phyloP scores from a whole-genome alignment of 108 stramenopile genomes.

The Fistulifera solaris region DNA sequence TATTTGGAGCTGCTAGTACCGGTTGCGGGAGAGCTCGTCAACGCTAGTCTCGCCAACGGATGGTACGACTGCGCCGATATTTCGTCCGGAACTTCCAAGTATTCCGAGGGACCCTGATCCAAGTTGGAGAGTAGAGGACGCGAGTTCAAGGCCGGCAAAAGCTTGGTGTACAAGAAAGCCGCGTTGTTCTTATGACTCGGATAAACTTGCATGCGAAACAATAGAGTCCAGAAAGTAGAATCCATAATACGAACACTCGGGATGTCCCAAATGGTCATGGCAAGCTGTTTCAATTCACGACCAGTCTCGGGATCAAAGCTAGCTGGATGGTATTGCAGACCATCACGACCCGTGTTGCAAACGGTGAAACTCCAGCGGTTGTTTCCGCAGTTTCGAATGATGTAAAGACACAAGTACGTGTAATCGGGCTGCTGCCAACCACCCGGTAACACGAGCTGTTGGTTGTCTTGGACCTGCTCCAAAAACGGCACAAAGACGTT shows the following conservation, averaged over 20 bases:
- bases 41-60: constrained; percentile 64
- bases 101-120: constrained; percentile 71
- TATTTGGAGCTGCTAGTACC: constrained; percentile 58
- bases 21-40: constrained; percentile 58
- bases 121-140: constrained; percentile 73
- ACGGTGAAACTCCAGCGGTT: constrained; percentile 78
- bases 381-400: constrained; percentile 62
- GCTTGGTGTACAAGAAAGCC: constrained; percentile 74
- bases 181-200: constrained; percentile 75
- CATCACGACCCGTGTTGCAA: constrained; percentile 76
- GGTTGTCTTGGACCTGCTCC: constrained; percentile 61
- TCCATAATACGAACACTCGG: constrained; percentile 62
- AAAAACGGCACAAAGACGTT: constrained; percentile 78
- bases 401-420: constrained; percentile 73
- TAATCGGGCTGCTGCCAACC: constrained; percentile 85
- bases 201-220: constrained; percentile 89
- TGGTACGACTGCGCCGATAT: constrained; percentile 60
- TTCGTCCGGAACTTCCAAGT: constrained; percentile 48
- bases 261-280: constrained; percentile 81
- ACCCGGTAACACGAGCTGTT: constrained; percentile 79
- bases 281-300: constrained; percentile 71
- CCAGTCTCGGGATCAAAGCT: constrained; percentile 77
- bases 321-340: constrained; percentile 78
- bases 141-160: constrained; percentile 73
- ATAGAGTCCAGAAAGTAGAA: constrained; percentile 80